Percentiles rank a stretch among this genome's conserved stretches.
Conservation (phyloP, 2,329 filamentous ascomycete genomes). For the Thielaviopsis populi region DNA sequence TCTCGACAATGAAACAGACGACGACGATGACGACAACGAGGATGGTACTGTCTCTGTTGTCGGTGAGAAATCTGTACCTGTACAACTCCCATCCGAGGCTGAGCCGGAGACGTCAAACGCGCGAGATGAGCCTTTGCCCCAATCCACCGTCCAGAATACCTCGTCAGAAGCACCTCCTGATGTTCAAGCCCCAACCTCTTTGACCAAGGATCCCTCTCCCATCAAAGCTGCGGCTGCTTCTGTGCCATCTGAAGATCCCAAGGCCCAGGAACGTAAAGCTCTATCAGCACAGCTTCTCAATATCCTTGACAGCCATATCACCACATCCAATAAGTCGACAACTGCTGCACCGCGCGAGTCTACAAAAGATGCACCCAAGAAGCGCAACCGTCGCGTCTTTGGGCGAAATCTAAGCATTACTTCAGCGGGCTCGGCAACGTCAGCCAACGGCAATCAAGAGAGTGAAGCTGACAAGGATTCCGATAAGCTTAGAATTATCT, state of each 20-base stretch:
- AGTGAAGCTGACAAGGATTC: slow-evolving; percentile 17
- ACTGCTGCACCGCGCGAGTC: slow-evolving; percentile 17
- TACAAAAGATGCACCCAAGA: slow-evolving; percentile 19
- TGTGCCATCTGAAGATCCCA: not conserved
- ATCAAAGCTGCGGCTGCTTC: not conserved
- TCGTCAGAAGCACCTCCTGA: not conserved
- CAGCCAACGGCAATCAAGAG: slow-evolving; percentile 12
- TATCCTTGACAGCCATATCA: slow-evolving; percentile 15
- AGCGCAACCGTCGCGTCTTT: slow-evolving; percentile 35
- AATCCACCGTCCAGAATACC: not conserved
- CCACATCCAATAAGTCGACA: slow-evolving; percentile 3
- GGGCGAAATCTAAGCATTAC: slow-evolving; percentile 44
- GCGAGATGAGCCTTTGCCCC: not conserved
- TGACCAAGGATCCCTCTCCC: not conserved
- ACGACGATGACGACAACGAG: slow-evolving; percentile 7
- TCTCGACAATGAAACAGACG: slow-evolving; percentile 8
- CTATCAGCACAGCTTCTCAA: slow-evolving; percentile 15
- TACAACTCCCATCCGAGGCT: not conserved
- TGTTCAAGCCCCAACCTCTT: not conserved
- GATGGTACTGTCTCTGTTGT: not conserved
- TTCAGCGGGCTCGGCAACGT: slow-evolving; percentile 21
- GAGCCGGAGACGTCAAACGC: not conserved
- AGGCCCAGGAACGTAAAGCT: slow-evolving; percentile 11
- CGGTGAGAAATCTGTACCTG: not conserved
- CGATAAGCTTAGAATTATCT: slow-evolving; percentile 12